Conservation (phyloP, 352 stramenopile genomes). For the Pilasporangium apinafurcum region DNA sequence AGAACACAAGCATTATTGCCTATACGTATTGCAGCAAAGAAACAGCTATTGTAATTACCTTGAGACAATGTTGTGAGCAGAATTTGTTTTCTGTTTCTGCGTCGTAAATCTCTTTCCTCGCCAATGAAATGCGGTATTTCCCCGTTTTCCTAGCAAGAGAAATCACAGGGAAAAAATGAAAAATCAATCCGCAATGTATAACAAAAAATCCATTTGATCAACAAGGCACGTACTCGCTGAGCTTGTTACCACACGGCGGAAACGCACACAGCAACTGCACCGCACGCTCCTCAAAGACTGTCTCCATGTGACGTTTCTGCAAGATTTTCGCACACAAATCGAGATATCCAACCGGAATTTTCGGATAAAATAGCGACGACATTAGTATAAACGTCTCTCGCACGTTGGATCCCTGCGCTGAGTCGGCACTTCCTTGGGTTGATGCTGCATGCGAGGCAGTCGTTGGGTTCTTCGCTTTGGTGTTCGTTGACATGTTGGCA, state of each 20-base stretch:
- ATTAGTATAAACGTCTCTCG: conserved; percentile 78
- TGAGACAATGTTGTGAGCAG: conserved; percentile 58
- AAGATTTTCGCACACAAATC: conserved; percentile 61
- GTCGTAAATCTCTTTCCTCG: conserved; percentile 74
- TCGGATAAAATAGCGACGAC: conserved; percentile 62
- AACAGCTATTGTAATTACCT: conserved; percentile 19
- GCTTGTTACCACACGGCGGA: conserved; percentile 49
- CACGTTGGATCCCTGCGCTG: conserved; percentile 44
- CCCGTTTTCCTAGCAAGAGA: conserved; percentile 29
- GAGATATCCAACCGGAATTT: conserved; percentile 59
- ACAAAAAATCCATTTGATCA: neutral
- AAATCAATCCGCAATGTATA: neutral
- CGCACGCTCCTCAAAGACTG: conserved; percentile 75
- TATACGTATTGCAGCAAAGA: neutral
- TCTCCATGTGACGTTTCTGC: conserved; percentile 74
- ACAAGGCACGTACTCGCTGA: conserved; percentile 28
- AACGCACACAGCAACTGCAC: conserved; percentile 67
- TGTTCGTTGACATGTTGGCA: too few species aligned
- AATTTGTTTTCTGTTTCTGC: conserved; percentile 78
- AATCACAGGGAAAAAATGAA: neutral
- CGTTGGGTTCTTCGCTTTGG: too few species aligned
- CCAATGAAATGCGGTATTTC: conserved; percentile 72
- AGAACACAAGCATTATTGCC: conserved; percentile 1
- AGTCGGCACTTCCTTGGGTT: neutral
- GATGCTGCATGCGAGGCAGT: too few species aligned